These are phyloP conservation scores for Candida ascalaphidarum DNA, from an alignment of 805 yeast genomes.

Conservation along the genomic window DNA sequence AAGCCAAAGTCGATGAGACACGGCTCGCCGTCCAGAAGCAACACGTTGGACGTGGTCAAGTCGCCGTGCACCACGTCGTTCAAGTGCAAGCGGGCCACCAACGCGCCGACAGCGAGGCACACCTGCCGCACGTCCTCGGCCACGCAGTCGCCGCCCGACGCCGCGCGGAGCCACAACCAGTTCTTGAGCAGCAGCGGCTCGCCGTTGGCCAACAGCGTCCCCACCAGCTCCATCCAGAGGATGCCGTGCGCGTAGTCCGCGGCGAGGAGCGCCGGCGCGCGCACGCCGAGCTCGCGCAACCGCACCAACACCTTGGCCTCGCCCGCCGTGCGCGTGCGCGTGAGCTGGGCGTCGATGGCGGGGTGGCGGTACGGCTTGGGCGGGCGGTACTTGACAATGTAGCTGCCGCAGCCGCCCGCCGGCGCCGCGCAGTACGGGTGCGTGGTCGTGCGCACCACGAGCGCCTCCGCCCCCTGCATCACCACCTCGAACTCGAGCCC, in stretches of 20 bases:
- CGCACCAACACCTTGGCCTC: slow-evolving; percentile 74
- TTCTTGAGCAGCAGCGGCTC: slow-evolving; percentile 59
- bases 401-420: slow-evolving; percentile 18
- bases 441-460: slow-evolving; percentile 51
- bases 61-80: slow-evolving; percentile 89
- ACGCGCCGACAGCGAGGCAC: slow-evolving; percentile 50
- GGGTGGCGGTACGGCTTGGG: slow-evolving; percentile 88
- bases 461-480: slow-evolving; percentile 90
- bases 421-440: slow-evolving; percentile 56
- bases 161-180: slow-evolving; percentile 51
- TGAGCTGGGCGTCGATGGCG: slow-evolving; percentile 63
- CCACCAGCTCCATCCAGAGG: slow-evolving; percentile 82
- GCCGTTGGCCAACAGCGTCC: slow-evolving; percentile 45
- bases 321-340: slow-evolving; percentile 72
- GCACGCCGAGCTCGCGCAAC: slow-evolving; percentile 44
- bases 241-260: slow-evolving; percentile 74
- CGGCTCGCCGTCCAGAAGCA: slow-evolving; percentile 41
- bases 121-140: slow-evolving; percentile 33
- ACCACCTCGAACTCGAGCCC: slow-evolving; percentile 44
- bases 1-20: slow-evolving; percentile 87
- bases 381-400: slow-evolving; percentile 79
- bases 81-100: slow-evolving; percentile 64
- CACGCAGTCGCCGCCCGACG: slow-evolving; percentile 11
- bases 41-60: slow-evolving; percentile 80
- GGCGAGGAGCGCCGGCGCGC: slow-evolving; percentile 66